These are phyloP conservation scores for Eurotiales sp. DNA, from an alignment of 2,329 filamentous ascomycete species.

Conservation along the genomic window DNA sequence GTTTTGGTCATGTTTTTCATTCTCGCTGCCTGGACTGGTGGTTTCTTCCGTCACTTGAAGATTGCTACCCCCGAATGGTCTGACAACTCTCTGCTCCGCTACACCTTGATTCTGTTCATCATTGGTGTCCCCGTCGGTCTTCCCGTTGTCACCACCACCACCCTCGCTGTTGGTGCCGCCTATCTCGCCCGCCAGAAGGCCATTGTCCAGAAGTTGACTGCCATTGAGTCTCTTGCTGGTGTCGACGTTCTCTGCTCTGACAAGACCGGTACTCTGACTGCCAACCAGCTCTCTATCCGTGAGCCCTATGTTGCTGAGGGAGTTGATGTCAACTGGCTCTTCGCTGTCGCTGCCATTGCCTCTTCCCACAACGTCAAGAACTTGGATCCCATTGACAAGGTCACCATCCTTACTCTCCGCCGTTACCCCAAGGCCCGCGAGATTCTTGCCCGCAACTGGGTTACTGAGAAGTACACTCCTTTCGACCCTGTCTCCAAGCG, in stretches of 20 bases:
- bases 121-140: conserved; percentile 72
- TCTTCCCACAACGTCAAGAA: conserved; percentile 72
- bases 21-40: conserved; percentile 66
- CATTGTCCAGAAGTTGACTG: conserved; percentile 70
- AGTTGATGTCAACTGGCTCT: conserved; percentile 73
- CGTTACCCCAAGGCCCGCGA: conserved; percentile 68
- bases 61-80: conserved; percentile 46
- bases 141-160: conserved; percentile 69
- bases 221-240: conserved; percentile 66
- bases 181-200: conserved; percentile 70
- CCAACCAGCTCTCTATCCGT: conserved; percentile 61
- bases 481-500: conserved; percentile 71
- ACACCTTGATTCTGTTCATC: conserved; percentile 64
- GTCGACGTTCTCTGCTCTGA: conserved; percentile 72
- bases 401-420: conserved; percentile 68
- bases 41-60: conserved; percentile 64
- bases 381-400: conserved; percentile 70
- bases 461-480: conserved; percentile 64
- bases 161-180: conserved; percentile 67
- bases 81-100: conserved; percentile 59
- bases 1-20: conserved; percentile 71
- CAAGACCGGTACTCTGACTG: conserved; percentile 65
- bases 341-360: conserved; percentile 68
- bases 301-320: conserved; percentile 70
- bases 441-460: conserved; percentile 67